phyloP scores from a whole-genome alignment of 108 stramenopile species.

The Cyclotella cryptica region DNA sequence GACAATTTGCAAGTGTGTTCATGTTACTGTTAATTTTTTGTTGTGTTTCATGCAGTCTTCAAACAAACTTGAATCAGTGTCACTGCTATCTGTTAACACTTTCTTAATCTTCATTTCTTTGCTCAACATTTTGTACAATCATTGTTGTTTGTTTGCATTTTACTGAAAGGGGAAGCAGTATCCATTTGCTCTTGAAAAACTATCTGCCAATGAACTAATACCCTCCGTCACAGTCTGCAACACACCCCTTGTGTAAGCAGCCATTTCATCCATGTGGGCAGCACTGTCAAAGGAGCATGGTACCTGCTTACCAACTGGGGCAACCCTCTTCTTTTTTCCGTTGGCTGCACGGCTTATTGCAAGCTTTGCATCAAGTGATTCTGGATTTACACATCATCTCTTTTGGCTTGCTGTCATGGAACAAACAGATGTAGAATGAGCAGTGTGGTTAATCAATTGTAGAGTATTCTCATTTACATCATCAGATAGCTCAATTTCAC shows the following conservation, averaged over 20 bases:
- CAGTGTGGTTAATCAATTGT: neutral
- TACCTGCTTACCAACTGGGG: neutral
- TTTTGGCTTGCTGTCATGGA: neutral
- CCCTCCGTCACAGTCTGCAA: neutral
- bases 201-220: neutral
- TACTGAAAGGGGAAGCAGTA: neutral
- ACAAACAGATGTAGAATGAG: neutral
- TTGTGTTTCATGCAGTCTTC: neutral
- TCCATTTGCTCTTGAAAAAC: neutral
- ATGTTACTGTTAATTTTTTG: neutral
- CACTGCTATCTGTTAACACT: neutral
- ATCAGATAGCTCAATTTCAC: no score
- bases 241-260: no score
- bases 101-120: no score
- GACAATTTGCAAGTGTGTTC: neutral
- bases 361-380: neutral
- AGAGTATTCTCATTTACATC: neutral
- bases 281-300: neutral
- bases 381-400: neutral
- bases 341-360: neutral
- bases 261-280: no score
- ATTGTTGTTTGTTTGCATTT: neutral
- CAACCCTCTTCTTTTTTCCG: neutral
- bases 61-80: neutral
- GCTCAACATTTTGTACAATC: neutral